Conservation (phyloP, 75 land plant genomes). For the Pinus taeda region DNA sequence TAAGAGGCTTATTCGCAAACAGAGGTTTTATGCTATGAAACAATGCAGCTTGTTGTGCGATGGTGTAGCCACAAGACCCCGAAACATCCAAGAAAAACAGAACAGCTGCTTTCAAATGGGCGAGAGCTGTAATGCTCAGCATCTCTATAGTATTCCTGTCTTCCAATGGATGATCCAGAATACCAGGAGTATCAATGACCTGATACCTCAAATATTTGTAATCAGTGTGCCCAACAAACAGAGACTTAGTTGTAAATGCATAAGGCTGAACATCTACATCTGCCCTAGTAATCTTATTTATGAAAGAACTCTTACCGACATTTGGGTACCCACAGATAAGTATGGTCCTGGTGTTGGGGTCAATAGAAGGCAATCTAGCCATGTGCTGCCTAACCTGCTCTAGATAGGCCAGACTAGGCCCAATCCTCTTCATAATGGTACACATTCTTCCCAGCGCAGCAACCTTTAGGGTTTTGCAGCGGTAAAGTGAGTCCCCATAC, state of each 20-base stretch:
- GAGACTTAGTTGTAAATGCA: slow-evolving; percentile 93
- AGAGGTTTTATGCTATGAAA: slow-evolving; percentile 88
- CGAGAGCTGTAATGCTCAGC: slow-evolving; percentile 96
- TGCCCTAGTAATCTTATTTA: slow-evolving; percentile 93
- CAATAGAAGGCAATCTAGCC: slow-evolving; percentile 92
- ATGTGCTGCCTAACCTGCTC: slow-evolving; percentile 93
- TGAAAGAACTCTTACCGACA: slow-evolving; percentile 94
- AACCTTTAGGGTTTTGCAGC: slow-evolving; percentile 88
- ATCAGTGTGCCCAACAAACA: slow-evolving; percentile 96
- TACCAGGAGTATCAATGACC: slow-evolving; percentile 94
- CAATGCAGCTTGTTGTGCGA: slow-evolving; percentile 81
- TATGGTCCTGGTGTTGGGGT: slow-evolving; percentile 86
- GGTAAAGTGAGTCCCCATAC: slow-evolving; percentile 91
- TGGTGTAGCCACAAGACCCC: slow-evolving; percentile 88
- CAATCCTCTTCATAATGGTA: slow-evolving; percentile 77
- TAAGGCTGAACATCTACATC: slow-evolving; percentile 99
- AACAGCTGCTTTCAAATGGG: slow-evolving; percentile 82
- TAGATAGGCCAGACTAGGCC: slow-evolving; percentile 86
- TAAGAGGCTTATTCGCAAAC: slow-evolving; percentile 86
- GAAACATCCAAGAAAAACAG: slow-evolving; percentile 86
- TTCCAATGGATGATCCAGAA: slow-evolving; percentile 90
- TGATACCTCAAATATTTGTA: slow-evolving; percentile 92
- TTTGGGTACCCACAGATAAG: slow-evolving; percentile 95
- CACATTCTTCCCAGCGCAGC: slow-evolving; percentile 96
- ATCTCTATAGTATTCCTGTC: slow-evolving; percentile 94